phyloP scores from a whole-genome alignment of 2,329 filamentous ascomycete genomes.

The Rhinocladiella mackenziei region DNA sequence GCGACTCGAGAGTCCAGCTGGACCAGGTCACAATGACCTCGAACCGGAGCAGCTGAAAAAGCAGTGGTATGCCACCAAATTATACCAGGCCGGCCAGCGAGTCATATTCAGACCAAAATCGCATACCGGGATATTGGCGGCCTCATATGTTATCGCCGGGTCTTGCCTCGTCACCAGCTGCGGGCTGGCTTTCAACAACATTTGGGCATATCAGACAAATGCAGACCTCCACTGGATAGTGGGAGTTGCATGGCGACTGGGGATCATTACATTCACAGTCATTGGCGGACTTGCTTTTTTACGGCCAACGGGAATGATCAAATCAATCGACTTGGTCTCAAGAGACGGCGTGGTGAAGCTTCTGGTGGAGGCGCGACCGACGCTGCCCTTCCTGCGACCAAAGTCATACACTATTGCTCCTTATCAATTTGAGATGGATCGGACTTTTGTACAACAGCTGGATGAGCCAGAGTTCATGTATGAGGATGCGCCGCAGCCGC shows the following conservation, averaged over 20 bases:
- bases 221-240: slow-evolving; percentile 15
- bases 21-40: slow-evolving; percentile 2
- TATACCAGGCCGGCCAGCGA: slow-evolving; percentile 16
- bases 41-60: slow-evolving; percentile 11
- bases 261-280: slow-evolving; percentile 17
- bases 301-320: slow-evolving; percentile 17
- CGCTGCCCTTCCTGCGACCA: slow-evolving; percentile 19
- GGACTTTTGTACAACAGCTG: slow-evolving; percentile 17
- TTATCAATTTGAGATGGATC: slow-evolving; percentile 19
- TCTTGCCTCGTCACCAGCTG: slow-evolving; percentile 12
- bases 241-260: slow-evolving; percentile 14
- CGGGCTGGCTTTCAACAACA: slow-evolving; percentile 16
- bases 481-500: background rate
- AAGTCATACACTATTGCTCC: slow-evolving; percentile 17
- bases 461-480: slow-evolving; percentile 18
- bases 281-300: slow-evolving; percentile 16
- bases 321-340: slow-evolving; percentile 18
- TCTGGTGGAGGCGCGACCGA: slow-evolving; percentile 18
- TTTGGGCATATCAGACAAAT: slow-evolving; percentile 12
- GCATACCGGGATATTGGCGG: slow-evolving; percentile 17
- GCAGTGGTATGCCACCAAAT: slow-evolving; percentile 19
- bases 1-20: background rate
- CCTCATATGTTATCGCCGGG: slow-evolving; percentile 18
- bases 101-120: slow-evolving; percentile 20
- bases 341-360: slow-evolving; percentile 17